Conservation (phyloP, 2,329 filamentous ascomycete genomes). For the Monosporascus sp. region DNA sequence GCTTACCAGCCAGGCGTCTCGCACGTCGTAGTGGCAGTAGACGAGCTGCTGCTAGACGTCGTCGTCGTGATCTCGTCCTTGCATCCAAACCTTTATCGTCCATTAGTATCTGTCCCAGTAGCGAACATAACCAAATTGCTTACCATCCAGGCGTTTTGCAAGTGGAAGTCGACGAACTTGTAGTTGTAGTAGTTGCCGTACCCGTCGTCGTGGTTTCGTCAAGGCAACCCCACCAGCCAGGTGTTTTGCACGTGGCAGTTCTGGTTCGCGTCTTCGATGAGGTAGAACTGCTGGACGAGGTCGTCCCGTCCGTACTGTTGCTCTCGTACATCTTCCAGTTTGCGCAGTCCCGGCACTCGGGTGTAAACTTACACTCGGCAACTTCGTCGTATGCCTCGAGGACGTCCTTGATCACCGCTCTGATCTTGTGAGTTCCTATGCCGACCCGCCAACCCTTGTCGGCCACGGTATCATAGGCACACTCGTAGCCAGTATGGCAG, state of each 20-base stretch:
- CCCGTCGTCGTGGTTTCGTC: conserved; percentile 55
- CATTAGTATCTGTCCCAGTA: background rate
- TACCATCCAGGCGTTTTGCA: conserved; percentile 56
- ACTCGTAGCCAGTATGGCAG: conserved; percentile 87
- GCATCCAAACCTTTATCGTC: conserved; percentile 50
- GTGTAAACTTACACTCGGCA: conserved; percentile 68
- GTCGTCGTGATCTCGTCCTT: conserved; percentile 43
- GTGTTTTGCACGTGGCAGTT: conserved; percentile 83
- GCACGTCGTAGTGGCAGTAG: conserved; percentile 18
- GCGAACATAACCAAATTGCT: background rate
- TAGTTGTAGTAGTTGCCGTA: conserved; percentile 38
- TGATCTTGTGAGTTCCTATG: conserved; percentile 86
- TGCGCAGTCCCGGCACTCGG: conserved; percentile 81
- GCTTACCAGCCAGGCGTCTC: conserved; percentile 19
- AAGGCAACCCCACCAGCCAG: conserved; percentile 74
- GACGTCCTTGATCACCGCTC: conserved; percentile 81
- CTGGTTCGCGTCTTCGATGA: conserved; percentile 60
- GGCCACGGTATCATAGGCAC: conserved; percentile 85
- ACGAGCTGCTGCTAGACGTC: conserved; percentile 28
- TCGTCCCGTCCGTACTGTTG: conserved; percentile 77
- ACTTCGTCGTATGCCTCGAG: conserved; percentile 77
- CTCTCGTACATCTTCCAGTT: conserved; percentile 95
- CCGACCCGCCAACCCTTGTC: conserved; percentile 91
- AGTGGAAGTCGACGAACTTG: conserved; percentile 44
- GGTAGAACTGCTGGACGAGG: conserved; percentile 48